These are phyloP conservation scores for Mycena polygramma DNA, from an alignment of 768 basidiomycete species.

Conservation along the genomic window DNA sequence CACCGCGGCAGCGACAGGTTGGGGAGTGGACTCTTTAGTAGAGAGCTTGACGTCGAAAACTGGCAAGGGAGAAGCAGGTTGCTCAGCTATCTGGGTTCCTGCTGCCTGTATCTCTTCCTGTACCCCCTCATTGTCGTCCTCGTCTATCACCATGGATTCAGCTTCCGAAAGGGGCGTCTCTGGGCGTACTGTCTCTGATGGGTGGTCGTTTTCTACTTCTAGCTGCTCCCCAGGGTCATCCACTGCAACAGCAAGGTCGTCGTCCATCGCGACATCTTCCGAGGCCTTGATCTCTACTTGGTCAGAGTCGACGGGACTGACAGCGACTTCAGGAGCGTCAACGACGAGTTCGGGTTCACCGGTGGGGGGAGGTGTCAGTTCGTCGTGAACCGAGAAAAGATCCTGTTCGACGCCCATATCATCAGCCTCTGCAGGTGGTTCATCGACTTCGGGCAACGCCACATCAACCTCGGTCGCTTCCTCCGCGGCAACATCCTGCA, in stretches of 20 bases:
- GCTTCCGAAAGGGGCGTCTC: conserved; percentile 29
- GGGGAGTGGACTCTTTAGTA: conserved; percentile 36
- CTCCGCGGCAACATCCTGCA: conserved; percentile 34
- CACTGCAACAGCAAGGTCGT: conserved; percentile 11
- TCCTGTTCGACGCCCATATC: conserved; percentile 35
- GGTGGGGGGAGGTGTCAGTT: conserved; percentile 32
- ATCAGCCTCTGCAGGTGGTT: conserved; percentile 24
- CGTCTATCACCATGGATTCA: conserved; percentile 39
- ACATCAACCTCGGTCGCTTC: conserved; percentile 35
- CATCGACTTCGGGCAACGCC: conserved; percentile 30
- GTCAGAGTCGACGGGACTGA: background rate
- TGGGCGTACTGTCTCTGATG: conserved; percentile 6
- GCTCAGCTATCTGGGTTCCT: background rate
- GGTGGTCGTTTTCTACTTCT: background rate
- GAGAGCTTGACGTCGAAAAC: background rate
- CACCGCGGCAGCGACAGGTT: conserved; percentile 18
- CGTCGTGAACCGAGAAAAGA: conserved; percentile 35
- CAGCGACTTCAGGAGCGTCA: conserved; percentile 14
- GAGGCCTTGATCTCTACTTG: background rate
- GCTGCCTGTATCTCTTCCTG: conserved; percentile 15
- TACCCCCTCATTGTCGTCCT: conserved; percentile 29
- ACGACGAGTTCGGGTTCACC: conserved; percentile 17
- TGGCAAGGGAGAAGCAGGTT: background rate
- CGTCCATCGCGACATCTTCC: conserved; percentile 34
- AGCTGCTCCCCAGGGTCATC: conserved; percentile 10